These are phyloP conservation scores for Fusarium tjaetaba DNA, from an alignment of 2,329 filamentous ascomycete genomes.

Conservation along the genomic window DNA sequence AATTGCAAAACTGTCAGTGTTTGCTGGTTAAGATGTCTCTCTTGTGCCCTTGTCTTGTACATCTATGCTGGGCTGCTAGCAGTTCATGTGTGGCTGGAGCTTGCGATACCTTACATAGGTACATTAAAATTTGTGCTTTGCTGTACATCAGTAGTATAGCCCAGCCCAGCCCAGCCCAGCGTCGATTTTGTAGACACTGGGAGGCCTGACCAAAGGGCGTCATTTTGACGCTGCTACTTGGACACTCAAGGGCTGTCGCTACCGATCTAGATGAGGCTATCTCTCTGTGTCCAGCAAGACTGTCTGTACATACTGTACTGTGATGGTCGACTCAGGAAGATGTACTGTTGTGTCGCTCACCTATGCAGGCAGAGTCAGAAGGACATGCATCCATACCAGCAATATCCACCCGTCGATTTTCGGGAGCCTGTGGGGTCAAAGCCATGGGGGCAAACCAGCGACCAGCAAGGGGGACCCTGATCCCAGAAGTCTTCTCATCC, in stretches of 20 bases:
- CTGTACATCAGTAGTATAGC: background rate
- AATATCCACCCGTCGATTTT: constrained; percentile 31
- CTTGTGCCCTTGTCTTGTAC: constrained; percentile 9
- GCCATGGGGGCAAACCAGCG: constrained; percentile 26
- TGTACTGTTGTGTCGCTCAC: constrained; percentile 1
- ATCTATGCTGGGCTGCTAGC: background rate
- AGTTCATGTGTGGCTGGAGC: constrained; percentile 12
- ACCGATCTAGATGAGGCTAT: constrained; percentile 17
- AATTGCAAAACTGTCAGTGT: background rate
- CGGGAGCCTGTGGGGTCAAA: constrained; percentile 37
- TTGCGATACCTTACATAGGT: constrained; percentile 1
- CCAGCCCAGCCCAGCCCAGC: background rate
- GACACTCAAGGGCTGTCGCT: constrained; percentile 11
- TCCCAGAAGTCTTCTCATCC: constrained; percentile 29
- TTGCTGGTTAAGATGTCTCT: constrained; percentile 25
- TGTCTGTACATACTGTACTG: background rate
- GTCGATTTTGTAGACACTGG: background rate
- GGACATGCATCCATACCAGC: constrained; percentile 29
- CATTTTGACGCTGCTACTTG: constrained; percentile 11
- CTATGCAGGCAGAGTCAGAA: constrained; percentile 29
- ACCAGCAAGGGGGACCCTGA: constrained; percentile 29
- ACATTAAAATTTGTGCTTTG: background rate
- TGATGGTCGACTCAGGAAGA: background rate
- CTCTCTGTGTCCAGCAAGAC: background rate
- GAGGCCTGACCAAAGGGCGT: constrained; percentile 22